Base-by-base conservation (phyloP, 2,329 filamentous ascomycete species). In the Monascus ruber region DNA sequence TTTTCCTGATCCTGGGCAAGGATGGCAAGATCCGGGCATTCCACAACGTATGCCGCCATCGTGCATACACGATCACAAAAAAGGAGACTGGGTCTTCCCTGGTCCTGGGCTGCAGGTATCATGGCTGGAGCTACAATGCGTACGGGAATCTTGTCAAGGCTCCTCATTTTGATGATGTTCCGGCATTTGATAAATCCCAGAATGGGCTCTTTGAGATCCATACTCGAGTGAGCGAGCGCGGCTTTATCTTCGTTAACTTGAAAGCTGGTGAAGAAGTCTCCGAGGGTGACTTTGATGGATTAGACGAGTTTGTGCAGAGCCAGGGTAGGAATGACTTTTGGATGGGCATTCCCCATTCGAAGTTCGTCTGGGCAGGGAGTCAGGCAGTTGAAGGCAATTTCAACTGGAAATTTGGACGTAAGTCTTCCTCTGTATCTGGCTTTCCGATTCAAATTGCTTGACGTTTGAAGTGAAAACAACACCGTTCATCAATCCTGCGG, bases 21-120 rank as follows among this genome's bases (percentile, higher is more conserved):
- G 63, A 71, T 24, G 62, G 64, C 10, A 62, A 64, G 6, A 69
- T 79, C 53, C 69, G 74, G 41, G 75, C 68, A 10, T 79, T 79
- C 53, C 76, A 79, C 59, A 79, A 80, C 49, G 65, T 79, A 29
- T 79, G 77, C 56, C 62, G 76, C 2, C 76, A 79, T 53, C 66
- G 76, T 5, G 76, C 76, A 24, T 80, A 73, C 49, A 73, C 74
- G 0, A 68, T 79, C 6, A 72, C 77, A 6, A 66, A 63, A 4
- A 65, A 68, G 33, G 64, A 71, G 2, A 57, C 65, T 6, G 76
- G 76, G 3, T 65, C 65, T 33, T 67, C 67, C 35, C 66, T 49
- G 4, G 68, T 79, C 29, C 66, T 80, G 31, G 64, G 70, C 0
- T 80, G 76, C 63, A 71, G 71, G 42, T 79, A 79, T 48, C 76